phyloP scores from a whole-genome alignment of 148 eudicot genomes.

The Amaranthus palmeri region DNA sequence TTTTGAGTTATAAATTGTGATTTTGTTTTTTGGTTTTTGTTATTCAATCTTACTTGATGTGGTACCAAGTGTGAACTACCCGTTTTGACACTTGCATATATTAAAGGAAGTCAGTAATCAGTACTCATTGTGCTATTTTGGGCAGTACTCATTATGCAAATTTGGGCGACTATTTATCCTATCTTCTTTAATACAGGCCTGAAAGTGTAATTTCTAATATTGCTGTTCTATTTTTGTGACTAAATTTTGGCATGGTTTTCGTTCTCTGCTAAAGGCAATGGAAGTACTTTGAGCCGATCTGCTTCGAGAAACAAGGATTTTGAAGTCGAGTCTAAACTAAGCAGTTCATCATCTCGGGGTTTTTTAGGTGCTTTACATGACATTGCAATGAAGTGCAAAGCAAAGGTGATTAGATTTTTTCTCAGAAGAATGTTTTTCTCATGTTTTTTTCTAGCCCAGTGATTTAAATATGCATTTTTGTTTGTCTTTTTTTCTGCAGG shows the following conservation, averaged over 20 bases:
- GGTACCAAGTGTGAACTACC: background rate
- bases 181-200: too few species aligned
- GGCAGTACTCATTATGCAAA: background rate
- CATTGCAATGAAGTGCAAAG: conserved; percentile 78
- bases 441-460: background rate
- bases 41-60: background rate
- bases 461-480: conserved; percentile 3
- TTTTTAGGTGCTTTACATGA: conserved; percentile 72
- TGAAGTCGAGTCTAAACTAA: conserved; percentile 51
- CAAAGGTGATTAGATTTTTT: conserved; percentile 49
- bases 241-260: too few species aligned
- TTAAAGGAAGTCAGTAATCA: background rate
- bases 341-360: conserved; percentile 39
- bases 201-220: too few species aligned
- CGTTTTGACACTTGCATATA: background rate
- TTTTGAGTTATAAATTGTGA: background rate
- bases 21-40: background rate
- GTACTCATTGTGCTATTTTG: background rate
- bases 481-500: conserved; percentile 37
- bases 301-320: conserved; percentile 53
- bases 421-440: background rate
- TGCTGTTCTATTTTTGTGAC: background rate
- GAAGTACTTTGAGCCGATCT: conserved; percentile 41
- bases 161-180: too few species aligned
- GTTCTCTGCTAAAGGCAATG: conserved; percentile 43